phyloP scores from a whole-genome alignment of 345 rosid genomes.

The Hibiscus mutabilis region DNA sequence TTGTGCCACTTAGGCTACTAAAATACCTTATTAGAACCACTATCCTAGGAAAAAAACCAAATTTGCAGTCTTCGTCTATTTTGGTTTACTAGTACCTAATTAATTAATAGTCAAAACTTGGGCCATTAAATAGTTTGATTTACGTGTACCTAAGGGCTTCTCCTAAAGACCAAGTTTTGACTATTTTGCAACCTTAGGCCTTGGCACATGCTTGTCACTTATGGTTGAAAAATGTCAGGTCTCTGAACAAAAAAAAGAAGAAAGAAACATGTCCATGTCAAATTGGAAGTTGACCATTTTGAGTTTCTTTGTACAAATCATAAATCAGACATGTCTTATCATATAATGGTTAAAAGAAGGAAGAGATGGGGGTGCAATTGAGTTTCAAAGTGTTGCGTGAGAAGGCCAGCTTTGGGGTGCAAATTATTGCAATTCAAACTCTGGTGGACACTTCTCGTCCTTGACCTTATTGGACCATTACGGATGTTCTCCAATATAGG shows the following conservation, averaged over 20 bases:
- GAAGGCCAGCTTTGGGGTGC: background rate
- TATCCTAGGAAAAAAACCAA: too few relatives aligned
- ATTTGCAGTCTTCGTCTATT: too few relatives aligned
- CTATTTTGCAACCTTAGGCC: too few relatives aligned
- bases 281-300: background rate
- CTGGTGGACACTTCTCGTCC: background rate
- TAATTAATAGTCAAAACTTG: too few relatives aligned
- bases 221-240: background rate
- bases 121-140: too few relatives aligned
- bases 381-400: background rate
- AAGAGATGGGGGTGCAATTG: background rate
- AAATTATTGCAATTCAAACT: background rate
- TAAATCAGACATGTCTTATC: background rate
- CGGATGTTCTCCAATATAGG: conserved; percentile 5
- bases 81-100: too few relatives aligned
- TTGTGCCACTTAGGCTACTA: too few relatives aligned
- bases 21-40: too few relatives aligned
- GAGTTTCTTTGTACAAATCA: background rate
- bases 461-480: background rate
- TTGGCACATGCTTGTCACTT: background rate
- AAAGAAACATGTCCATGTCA: background rate
- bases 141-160: too few relatives aligned
- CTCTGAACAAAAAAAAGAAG: background rate
- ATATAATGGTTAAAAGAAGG: background rate
- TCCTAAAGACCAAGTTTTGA: too few relatives aligned